These are phyloP conservation scores for Xylariaceae sp. DNA, from an alignment of 2,329 filamentous ascomycete genomes.

Conservation along the genomic window DNA sequence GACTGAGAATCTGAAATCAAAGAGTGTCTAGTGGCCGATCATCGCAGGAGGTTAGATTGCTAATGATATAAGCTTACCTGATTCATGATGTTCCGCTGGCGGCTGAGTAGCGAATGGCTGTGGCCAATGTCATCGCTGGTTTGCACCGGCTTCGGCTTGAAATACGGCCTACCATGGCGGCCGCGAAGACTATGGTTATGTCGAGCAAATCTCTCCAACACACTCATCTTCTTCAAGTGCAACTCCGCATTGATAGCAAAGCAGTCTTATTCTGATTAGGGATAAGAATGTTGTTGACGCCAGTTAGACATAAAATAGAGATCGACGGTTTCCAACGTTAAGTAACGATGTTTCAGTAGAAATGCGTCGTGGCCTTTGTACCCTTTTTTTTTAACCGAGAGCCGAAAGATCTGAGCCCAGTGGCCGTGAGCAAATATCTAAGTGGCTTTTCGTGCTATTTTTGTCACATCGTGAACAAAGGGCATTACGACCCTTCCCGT, in stretches of 20 bases:
- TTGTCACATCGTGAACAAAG: constrained; percentile 10
- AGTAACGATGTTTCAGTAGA: constrained; percentile 1
- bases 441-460: neutral
- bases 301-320: neutral
- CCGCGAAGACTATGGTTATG: constrained; percentile 24
- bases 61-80: constrained; percentile 25
- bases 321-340: neutral
- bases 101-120: constrained; percentile 23
- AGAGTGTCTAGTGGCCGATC: neutral
- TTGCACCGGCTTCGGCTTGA: constrained; percentile 26
- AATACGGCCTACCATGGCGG: constrained; percentile 18
- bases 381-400: neutral
- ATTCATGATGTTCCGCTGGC: constrained; percentile 29
- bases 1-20: constrained; percentile 28
- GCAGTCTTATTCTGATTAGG: neutral
- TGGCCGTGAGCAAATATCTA: constrained; percentile 2
- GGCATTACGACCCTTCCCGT: constrained; percentile 4
- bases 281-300: neutral
- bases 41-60: neutral
- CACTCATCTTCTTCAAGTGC: constrained; percentile 20
- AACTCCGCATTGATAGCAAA: neutral
- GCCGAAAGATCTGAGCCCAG: neutral
- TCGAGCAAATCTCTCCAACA: constrained; percentile 28
- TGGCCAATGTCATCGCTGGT: constrained; percentile 26
- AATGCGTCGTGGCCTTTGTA: neutral